Evolutionary conservation across 129 eudicot species (phyloP), one percentile per base, ranked within the genome.

Genomic region (Silybum marianum): DNA sequence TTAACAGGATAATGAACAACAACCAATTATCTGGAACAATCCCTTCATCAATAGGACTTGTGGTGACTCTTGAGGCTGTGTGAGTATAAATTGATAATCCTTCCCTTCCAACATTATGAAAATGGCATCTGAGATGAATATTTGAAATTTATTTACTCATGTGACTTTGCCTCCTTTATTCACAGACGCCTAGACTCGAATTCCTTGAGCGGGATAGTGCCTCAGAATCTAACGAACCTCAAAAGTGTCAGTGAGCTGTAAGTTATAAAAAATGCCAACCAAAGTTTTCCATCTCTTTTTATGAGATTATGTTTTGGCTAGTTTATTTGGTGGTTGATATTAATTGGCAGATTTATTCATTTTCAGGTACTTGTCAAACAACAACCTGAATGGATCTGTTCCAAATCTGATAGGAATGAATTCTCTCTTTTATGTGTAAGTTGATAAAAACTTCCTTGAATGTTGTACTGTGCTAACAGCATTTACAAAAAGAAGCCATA

Each of bases 181-280:
- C 36, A 18, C 89, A 95, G 99, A 82, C 97, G 97, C 34, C 84
- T 95, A 75, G 97, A 95, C 74, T 69, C 88, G 77, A 95, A 95
- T 87, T 82, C 77, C 38, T 75, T 95, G 6, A 84, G 9, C 1
- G 97, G 97, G 80, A 18, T 86, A 71, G 87, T 92, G 82, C 94
- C 97, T 80, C 70, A 75, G 51, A 92, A 71, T 73, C 82, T 92
- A 74, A 89, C 66, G 51, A 88, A 85, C 71, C 95, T 93, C 74
- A 74, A 77, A 70, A 82, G 38, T 62, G 69, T 90, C 72, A 84
- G 26, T 30, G 97, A 90, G 80, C 81, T 95, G 99, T 95, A 87
- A 85, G 99, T 78, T 72, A 39, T 54, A 58, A 51, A 28, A 67
- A 30, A 38, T 73, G 62, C 16, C 36, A 24, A 32, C 67, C 54